Conservation (phyloP, 2,329 filamentous ascomycete species). For the Botrytis deweyae region DNA sequence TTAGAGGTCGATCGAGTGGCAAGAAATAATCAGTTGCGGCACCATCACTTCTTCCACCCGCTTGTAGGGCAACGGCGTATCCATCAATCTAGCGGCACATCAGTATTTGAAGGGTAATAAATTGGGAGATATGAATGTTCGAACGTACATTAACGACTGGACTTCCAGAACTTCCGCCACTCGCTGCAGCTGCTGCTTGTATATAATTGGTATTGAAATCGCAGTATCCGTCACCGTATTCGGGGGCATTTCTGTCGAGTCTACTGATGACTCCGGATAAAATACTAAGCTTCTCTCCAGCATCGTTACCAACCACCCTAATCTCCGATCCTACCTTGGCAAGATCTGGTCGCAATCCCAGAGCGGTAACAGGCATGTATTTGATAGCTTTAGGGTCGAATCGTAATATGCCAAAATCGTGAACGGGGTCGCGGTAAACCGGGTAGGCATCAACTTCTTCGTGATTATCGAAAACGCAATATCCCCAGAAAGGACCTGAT, state of each 20-base stretch:
- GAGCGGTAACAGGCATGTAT: slow-evolving; percentile 85
- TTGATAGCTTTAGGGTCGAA: slow-evolving; percentile 96
- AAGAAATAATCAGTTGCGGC: slow-evolving; percentile 98
- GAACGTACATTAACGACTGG: slow-evolving; percentile 74
- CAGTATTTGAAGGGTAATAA: not conserved
- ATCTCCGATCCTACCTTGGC: slow-evolving; percentile 93
- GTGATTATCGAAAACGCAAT: slow-evolving; percentile 98
- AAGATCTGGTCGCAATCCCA: slow-evolving; percentile 79
- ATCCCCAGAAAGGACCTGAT: slow-evolving; percentile 94
- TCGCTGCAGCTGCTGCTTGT: slow-evolving; percentile 94
- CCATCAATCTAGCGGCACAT: slow-evolving; percentile 64
- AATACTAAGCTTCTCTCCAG: slow-evolving; percentile 97
- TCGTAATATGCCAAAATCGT: slow-evolving; percentile 95
- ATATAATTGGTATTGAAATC: slow-evolving; percentile 98
- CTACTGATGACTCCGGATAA: slow-evolving; percentile 95
- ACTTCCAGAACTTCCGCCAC: slow-evolving; percentile 96
- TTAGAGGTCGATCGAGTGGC: slow-evolving; percentile 83
- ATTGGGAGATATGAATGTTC: not conserved
- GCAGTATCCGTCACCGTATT: slow-evolving; percentile 96
- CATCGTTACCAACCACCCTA: slow-evolving; percentile 96
- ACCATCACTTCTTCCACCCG: slow-evolving; percentile 88
- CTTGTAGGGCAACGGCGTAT: slow-evolving; percentile 86
- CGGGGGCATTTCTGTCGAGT: slow-evolving; percentile 92
- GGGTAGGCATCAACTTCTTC: slow-evolving; percentile 94
- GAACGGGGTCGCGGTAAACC: slow-evolving; percentile 95